Evolutionary conservation across 176 grass and related monocot genomes (phyloP), one percentile per base, ranked within the genome.

Genomic region (Triticum dicoccoides): DNA sequence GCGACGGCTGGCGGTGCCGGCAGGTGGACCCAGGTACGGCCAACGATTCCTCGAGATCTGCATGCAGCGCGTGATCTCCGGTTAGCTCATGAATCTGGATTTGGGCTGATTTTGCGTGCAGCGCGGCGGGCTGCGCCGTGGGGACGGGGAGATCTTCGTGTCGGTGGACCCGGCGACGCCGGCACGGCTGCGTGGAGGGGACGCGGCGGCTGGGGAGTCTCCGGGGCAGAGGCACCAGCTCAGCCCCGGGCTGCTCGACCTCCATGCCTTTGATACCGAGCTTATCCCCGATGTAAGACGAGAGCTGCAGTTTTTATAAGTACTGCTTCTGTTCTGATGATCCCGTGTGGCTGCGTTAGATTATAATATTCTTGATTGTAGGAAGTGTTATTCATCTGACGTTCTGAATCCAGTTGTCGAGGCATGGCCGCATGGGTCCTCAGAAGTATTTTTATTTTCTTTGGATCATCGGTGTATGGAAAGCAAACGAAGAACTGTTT

Each of bases 211-310:
- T 42, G 89, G 44, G 69, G 89, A 79, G 27, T 88, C 89, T 24
- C 85, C 85, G 59, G 83, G 91, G 41, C 69, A 71, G 58, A 79
- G 82, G 82, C 91, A 88, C 80, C 92, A 96, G 87, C 86, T 94
- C 80, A 99, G 97, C 51, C 97, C 97, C 3, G 97, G 97, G 4
- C 84, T 99, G 76, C 90, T 99, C 84, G 97, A 99, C 87, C 90
- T 99, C 69, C 97, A 99, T 25, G 91, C 94, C 8, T 89, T 94
- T 34, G 94, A 99, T 73, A 99, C 94, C 9, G 97, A 99, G 88
- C 92, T 99, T 34, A 93, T 99, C 58, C 89, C 92, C 11, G 94
- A 99, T 69, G 97, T 99, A 90, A 94, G 82, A 64, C 6, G 61
- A 70, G 14, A 35, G 79, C 38, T 61, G 51, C 15, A 17, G 25